Evolutionary conservation across 495 filamentous ascomycete genomes (phyloP).

Genomic region (Penicillium waksmanii): DNA sequence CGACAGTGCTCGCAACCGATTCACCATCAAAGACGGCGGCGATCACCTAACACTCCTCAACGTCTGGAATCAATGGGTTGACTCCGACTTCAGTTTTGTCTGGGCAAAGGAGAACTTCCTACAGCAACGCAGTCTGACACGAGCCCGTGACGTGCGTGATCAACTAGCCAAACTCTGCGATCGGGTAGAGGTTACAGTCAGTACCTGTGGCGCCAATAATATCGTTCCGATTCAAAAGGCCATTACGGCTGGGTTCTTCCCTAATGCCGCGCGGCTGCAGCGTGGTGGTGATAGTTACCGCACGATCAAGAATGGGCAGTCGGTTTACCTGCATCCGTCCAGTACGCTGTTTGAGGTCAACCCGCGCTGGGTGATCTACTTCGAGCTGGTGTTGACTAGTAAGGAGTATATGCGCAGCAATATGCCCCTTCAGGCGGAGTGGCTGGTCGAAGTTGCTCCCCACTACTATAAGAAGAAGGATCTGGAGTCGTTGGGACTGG

Average conservation of each 20-base stretch:
- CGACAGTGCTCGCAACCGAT: slow-evolving; percentile 87
- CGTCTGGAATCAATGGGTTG: slow-evolving; percentile 97
- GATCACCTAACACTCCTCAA: slow-evolving; percentile 92
- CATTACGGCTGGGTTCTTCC: slow-evolving; percentile 90
- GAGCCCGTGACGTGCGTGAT: slow-evolving; percentile 90
- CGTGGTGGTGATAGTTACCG: slow-evolving; percentile 86
- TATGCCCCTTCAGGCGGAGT: slow-evolving; percentile 82
- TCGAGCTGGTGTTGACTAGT: slow-evolving; percentile 88
- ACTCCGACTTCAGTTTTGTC: slow-evolving; percentile 83
- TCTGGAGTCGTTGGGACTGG: slow-evolving; percentile 76
- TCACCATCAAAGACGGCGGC: slow-evolving; percentile 90
- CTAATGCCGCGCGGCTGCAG: slow-evolving; percentile 87
- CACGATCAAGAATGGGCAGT: slow-evolving; percentile 91
- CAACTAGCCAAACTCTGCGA: slow-evolving; percentile 95
- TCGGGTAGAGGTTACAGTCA: slow-evolving; percentile 79
- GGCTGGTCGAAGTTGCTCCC: slow-evolving; percentile 89
- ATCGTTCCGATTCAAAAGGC: slow-evolving; percentile 81
- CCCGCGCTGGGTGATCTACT: slow-evolving; percentile 89
- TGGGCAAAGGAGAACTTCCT: slow-evolving; percentile 96
- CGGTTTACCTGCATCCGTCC: slow-evolving; percentile 88
- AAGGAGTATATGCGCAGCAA: slow-evolving; percentile 93
- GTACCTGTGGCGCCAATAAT: slow-evolving; percentile 71
- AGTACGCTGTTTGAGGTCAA: slow-evolving; percentile 79
- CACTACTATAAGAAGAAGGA: slow-evolving; percentile 96
- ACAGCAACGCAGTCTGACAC: slow-evolving; percentile 81